Base-by-base conservation (phyloP, 1,139 yeast genomes). In the Candida freyschussii region DNA sequence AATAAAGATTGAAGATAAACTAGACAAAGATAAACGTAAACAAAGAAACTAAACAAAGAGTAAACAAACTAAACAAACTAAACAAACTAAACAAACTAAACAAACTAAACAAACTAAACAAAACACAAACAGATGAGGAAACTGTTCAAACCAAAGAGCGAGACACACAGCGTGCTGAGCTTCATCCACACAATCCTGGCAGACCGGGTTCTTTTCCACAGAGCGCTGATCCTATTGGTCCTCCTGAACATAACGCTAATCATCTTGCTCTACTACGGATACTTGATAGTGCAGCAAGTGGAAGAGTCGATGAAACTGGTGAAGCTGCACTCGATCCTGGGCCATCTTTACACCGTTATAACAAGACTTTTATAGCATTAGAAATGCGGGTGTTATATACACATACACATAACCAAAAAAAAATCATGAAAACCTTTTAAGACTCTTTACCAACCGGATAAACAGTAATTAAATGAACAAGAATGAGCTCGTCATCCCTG, bases 131-230 rank as follows among this genome's bases (percentile, higher is more conserved):
- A 25, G 8, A 13, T n/a, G 23, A 18, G 9, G 17, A 7, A 16
- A 7, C 18, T 7, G 13, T 13, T n/a, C 10, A 7, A 20, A 7
- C 19, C 18, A 2, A n/a, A 17, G 22, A 7, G 7, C 18, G 8
- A 15, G 23, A 26, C 34, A 15, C 25, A n/a, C n/a, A 35, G 30
- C 2, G 17, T 16, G 13, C 8, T 33, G 13, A 13, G 26, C 13
- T 33, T 37, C 26, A 13, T 32, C 17, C 34, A 34, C 23, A 15
- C 33, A 2, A 18, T 37, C n/a, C 29, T 37, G 4, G 24, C 34
- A 14, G 38, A 34, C 23, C 19, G 6, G 4, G 28, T 29, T 13
- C 34, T 31, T 13, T 37, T 37, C 22, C 21, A 13, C 15, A 14
- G 36, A n/a, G 20, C 32, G 2, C 24, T 37, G 12, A 20, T 37